phyloP scores from a whole-genome alignment of 768 basidiomycete species.

The Lactarius indigo region DNA sequence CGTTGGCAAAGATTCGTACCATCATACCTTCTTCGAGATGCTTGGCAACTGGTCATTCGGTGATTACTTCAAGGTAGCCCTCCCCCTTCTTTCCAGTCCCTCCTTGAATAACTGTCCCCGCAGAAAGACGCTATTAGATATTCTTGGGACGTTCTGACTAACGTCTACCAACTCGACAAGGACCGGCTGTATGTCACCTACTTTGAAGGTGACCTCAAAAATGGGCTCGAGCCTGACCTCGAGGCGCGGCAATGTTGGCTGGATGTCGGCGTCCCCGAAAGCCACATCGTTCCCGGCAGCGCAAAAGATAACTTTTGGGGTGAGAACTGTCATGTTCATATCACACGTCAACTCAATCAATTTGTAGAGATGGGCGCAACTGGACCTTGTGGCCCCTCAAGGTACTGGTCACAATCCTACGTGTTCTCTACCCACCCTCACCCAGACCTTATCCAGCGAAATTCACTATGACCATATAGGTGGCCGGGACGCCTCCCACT shows the following conservation, averaged over 20 bases:
- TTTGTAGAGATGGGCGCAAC: conserved; percentile 95
- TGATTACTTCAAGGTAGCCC: conserved; percentile 93
- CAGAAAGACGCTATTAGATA: conserved; percentile 91
- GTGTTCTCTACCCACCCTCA: background rate
- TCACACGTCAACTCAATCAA: conserved; percentile 1
- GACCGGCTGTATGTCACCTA: conserved; percentile 97
- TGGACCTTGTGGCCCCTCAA: conserved; percentile 97
- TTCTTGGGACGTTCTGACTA: conserved; percentile 93
- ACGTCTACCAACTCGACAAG: conserved; percentile 81
- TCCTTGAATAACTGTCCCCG: conserved; percentile 3
- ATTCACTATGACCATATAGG: conserved; percentile 97
- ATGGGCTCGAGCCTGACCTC: conserved; percentile 79
- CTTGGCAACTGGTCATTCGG: conserved; percentile 99
- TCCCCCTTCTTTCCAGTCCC: background rate
- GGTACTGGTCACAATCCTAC: conserved; percentile 39
- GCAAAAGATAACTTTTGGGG: conserved; percentile 99
- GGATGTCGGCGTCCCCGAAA: conserved; percentile 81
- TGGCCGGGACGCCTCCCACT: conserved; percentile 88
- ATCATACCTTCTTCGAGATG: conserved; percentile 99
- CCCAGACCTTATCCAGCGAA: conserved; percentile 50
- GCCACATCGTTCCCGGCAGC: conserved; percentile 89
- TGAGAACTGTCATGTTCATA: conserved; percentile 36
- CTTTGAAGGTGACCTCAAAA: conserved; percentile 90
- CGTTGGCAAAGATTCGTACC: conserved; percentile 97
- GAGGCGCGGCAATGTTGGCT: conserved; percentile 89